phyloP scores from a whole-genome alignment of 129 eudicot genomes.

The carrot (Daucus carota) region DNA sequence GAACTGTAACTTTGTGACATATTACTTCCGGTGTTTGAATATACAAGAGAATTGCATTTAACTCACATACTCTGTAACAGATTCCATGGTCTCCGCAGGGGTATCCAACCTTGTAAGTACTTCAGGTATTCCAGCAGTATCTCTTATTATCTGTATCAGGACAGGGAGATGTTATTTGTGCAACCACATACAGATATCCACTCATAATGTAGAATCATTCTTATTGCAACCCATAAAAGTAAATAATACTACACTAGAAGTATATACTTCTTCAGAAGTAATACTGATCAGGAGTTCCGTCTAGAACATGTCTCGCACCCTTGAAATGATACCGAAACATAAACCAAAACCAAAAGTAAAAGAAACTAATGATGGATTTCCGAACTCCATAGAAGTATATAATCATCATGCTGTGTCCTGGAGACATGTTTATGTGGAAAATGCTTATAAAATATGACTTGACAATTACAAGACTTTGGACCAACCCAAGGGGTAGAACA shows the following conservation, averaged over 20 bases:
- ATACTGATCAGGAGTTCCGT: not conserved
- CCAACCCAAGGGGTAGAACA: too few relatives aligned
- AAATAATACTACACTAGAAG: not conserved
- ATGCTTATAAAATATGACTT: not conserved
- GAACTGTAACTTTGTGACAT: not conserved
- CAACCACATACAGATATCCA: not conserved
- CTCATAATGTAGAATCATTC: not conserved
- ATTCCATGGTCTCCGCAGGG: constrained; percentile 27
- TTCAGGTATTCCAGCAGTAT: constrained; percentile 67
- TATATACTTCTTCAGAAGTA: not conserved
- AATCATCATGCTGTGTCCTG: not conserved
- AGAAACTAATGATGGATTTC: not conserved
- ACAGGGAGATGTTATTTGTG: not conserved
- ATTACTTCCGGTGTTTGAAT: not conserved
- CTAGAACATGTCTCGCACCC: not conserved
- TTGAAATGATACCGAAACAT: not conserved
- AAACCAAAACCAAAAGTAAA: too few relatives aligned
- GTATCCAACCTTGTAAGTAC: constrained; percentile 67
- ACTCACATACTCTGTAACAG: constrained; percentile 59
- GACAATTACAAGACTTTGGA: too few relatives aligned
- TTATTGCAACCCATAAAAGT: not conserved
- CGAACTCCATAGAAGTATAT: not conserved
- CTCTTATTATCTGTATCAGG: constrained; percentile 65
- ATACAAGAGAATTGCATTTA: constrained; percentile 19
- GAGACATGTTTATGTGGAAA: not conserved